phyloP scores from a whole-genome alignment of 1,284 basidiomycete species.

The Tylopilus orsonianus region DNA sequence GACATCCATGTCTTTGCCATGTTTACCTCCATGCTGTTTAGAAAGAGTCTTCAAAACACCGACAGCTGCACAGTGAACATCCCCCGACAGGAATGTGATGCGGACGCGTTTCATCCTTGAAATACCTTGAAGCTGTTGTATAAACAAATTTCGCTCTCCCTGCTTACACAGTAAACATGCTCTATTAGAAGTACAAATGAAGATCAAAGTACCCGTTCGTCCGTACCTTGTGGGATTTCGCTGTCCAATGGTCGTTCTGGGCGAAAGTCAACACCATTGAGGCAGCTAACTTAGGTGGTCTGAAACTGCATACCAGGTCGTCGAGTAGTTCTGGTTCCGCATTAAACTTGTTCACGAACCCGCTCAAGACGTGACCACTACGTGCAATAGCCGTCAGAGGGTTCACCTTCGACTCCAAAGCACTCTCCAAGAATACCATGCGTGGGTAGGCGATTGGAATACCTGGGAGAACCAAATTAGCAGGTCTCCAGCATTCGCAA shows the following conservation, averaged over 20 bases:
- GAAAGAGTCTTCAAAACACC: conserved; percentile 71
- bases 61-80: conserved; percentile 89
- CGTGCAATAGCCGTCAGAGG: conserved; percentile 75
- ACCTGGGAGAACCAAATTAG: conserved; percentile 38
- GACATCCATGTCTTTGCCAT: conserved; percentile 48
- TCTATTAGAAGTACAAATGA: not conserved
- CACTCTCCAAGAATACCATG: conserved; percentile 83
- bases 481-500: not conserved
- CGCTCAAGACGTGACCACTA: conserved; percentile 65
- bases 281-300: not conserved
- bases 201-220: not conserved
- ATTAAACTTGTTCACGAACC: conserved; percentile 92
- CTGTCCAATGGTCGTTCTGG: conserved; percentile 89
- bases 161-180: conserved; percentile 33
- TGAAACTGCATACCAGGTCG: conserved; percentile 63
- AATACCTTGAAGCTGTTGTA: conserved; percentile 75
- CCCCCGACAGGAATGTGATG: conserved; percentile 85
- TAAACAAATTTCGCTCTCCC: conserved; percentile 89
- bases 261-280: conserved; percentile 1
- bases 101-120: conserved; percentile 63
- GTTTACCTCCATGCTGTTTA: conserved; percentile 31
- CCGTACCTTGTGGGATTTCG: conserved; percentile 72
- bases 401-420: conserved; percentile 81
- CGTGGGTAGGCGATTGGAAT: conserved; percentile 88
- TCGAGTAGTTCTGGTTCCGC: conserved; percentile 88